Percentiles rank a stretch among this genome's conserved stretches.
Conservation (phyloP, 164 flowering plant species). For the Akebia trifoliata region DNA sequence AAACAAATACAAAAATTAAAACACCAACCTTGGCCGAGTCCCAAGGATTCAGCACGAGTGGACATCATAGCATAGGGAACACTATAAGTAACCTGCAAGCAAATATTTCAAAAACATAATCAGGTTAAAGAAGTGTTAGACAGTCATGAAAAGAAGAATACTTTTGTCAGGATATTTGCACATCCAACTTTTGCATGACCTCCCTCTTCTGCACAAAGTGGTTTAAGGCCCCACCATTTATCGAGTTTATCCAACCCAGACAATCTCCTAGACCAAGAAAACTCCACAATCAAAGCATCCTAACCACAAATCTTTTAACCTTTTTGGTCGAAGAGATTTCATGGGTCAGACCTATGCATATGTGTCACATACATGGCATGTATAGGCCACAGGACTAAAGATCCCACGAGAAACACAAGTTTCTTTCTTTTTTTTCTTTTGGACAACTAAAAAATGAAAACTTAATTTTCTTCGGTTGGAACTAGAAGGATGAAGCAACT, state of each 20-base stretch:
- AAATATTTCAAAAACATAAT: conserved; percentile 4
- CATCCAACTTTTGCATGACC: not conserved
- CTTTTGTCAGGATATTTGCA: too few relatives aligned
- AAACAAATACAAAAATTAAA: conserved; percentile 2
- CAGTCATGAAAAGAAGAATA: not conserved
- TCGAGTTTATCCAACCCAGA: not conserved
- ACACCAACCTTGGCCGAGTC: conserved; percentile 89
- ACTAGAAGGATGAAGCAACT: conserved; percentile 27
- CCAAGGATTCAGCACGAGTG: conserved; percentile 68
- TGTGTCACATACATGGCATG: not conserved
- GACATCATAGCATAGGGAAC: conserved; percentile 93
- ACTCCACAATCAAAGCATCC: not conserved
- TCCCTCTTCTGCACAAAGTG: not conserved
- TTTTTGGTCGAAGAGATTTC: conserved; percentile 1
- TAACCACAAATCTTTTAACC: not conserved
- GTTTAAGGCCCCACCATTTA: not conserved
- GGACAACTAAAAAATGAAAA: too few relatives aligned
- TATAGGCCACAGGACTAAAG: not conserved
- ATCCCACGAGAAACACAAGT: not conserved
- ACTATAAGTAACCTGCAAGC: conserved; percentile 85
- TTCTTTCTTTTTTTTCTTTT: too few relatives aligned
- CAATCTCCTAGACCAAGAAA: not conserved
- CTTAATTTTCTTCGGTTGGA: too few relatives aligned
- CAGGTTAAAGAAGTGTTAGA: not conserved
- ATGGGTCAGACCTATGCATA: not conserved